Evolutionary conservation across 83 land plant genomes (phyloP), one percentile per base, ranked within the genome.

Genomic region (Picea abies): DNA sequence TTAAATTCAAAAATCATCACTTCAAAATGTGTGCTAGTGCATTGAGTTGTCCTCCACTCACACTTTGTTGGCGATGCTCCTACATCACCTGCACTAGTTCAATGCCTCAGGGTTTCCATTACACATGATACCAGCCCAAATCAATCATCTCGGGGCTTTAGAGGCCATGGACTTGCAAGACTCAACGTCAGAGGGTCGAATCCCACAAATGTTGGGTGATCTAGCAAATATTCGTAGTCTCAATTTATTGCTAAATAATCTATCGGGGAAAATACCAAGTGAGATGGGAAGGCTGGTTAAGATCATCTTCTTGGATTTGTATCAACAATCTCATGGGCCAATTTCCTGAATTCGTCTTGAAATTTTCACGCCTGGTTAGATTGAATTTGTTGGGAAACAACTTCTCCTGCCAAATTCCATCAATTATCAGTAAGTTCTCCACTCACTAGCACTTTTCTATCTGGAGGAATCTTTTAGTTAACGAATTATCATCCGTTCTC

Each of bases 211-310:
- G 76, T 8, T 71, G n/a, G 1, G 49, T 0, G 90, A 88, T 44
- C 92, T 94, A n/a, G 78, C 89, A 12, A 87, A 62, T 78, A 90
- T 94, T 52, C 76, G 85, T 19, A 87, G 87, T 16, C 91, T 94
- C 15, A 85, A 88, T 17, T 71, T 94, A 78, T 85, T 91, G 1
- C 84, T 84, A 78, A 94, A 94, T 79, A 86, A 84, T 15, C 77
- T 94, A 14, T 41, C 85, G 0, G 94, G 96, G 10, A 20, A 29
- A 3, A 26, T 94, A 20, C 93, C 94, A 0, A 35, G 66, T 25
- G 86, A 83, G 64, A 44, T 94, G 4, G 89, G 81, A 3, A 85
- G 79, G 23, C 86, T 90, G 26, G 73, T 73, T n/a, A 86, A 84
- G 67, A 83, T 93, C 23, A 67, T 85, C 84, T 89, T 81, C 60